phyloP scores from a whole-genome alignment of 306 rosid genomes.

The Sechiopsis laciniata region DNA sequence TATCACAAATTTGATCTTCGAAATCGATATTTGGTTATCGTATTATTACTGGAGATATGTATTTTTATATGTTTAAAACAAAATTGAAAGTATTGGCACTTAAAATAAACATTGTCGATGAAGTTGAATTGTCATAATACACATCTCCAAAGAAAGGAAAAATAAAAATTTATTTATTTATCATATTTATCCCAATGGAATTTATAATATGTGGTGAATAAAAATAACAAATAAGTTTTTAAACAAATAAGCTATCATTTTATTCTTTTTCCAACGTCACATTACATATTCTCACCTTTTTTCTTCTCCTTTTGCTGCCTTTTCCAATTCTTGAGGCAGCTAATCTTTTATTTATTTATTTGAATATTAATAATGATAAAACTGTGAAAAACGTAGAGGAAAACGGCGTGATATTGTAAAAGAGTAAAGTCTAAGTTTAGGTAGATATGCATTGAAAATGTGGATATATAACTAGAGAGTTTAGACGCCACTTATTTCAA shows the following conservation, averaged over 20 bases:
- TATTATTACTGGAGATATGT: too few species aligned
- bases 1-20: too few species aligned
- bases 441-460: too few species aligned
- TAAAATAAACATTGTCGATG: too few species aligned
- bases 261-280: background rate
- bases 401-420: background rate
- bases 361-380: background rate
- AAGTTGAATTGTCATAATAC: background rate
- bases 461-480: too few species aligned
- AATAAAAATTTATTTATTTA: background rate
- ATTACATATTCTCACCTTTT: slow-evolving; percentile 4
- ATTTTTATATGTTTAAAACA: too few species aligned
- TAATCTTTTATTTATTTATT: too few species aligned
- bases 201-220: background rate
- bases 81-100: too few species aligned
- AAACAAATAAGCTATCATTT: background rate
- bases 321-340: background rate
- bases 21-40: too few species aligned
- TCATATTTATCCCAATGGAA: background rate
- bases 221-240: background rate
- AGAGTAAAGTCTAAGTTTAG: slow-evolving; percentile 12
- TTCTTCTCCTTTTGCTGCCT: background rate
- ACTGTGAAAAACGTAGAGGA: background rate
- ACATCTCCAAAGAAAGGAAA: background rate
- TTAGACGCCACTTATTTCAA: too few species aligned